phyloP scores from a whole-genome alignment of 1,139 yeast genomes.

The Candida sp. region DNA sequence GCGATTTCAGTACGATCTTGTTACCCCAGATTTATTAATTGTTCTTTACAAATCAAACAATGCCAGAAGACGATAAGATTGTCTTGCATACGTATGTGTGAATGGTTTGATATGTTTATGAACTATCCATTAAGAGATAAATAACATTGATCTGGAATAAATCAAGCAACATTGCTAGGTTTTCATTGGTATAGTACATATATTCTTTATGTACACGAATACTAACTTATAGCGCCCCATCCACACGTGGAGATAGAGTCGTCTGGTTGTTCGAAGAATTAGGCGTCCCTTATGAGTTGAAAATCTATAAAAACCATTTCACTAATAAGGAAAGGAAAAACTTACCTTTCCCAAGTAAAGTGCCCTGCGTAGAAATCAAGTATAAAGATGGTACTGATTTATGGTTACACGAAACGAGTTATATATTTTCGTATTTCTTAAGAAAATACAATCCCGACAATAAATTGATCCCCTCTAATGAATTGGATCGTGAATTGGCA shows the following conservation, averaged over 20 bases:
- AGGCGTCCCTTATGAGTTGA: constrained; percentile 31
- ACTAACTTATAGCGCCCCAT: constrained; percentile 17
- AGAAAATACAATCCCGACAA: constrained; percentile 24
- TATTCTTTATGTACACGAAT: background rate
- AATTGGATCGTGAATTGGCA: constrained; percentile 14
- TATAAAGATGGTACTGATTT: constrained; percentile 17
- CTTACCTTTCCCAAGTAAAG: constrained; percentile 39
- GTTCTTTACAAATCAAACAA: background rate
- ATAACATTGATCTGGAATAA: no score
- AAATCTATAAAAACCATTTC: constrained; percentile 20
- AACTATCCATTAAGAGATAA: no score
- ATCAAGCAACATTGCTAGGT: background rate
- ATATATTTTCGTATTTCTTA: constrained; percentile 29
- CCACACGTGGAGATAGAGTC: constrained; percentile 41
- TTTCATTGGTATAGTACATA: background rate
- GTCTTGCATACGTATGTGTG: constrained; percentile 3
- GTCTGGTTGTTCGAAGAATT: constrained; percentile 38
- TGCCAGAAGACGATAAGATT: constrained; percentile 2
- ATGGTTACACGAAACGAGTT: constrained; percentile 37
- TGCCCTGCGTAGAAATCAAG: constrained; percentile 37
- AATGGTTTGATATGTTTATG: no score
- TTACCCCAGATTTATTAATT: background rate
- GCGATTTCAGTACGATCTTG: no score
- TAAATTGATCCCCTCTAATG: constrained; percentile 20
- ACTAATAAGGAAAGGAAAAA: constrained; percentile 31